Conservation (phyloP, 1,284 basidiomycete species). For the Porodaedalea pini region DNA sequence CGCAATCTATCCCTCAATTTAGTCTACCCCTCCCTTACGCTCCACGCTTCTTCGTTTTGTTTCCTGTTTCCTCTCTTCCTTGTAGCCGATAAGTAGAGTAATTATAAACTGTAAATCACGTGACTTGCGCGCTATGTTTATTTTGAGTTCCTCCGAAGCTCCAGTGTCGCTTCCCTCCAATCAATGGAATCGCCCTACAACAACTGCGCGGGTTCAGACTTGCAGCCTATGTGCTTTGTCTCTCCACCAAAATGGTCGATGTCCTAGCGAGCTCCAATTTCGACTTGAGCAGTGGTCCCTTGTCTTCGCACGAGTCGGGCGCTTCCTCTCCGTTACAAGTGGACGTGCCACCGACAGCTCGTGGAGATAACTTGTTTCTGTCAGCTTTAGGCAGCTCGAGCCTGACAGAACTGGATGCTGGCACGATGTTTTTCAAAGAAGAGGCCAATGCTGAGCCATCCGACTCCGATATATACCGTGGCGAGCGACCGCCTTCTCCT, state of each 20-base stretch:
- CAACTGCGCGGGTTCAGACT: background rate
- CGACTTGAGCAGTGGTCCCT: background rate
- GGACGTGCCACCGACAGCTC: background rate
- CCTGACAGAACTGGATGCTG: background rate
- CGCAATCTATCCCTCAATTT: too few relatives aligned
- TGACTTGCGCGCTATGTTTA: background rate
- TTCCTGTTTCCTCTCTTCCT: too few relatives aligned
- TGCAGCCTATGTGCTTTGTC: background rate
- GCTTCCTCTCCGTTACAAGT: background rate
- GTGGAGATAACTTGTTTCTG: background rate
- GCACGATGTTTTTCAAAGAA: background rate
- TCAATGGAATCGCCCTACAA: background rate
- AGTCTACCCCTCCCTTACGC: too few relatives aligned
- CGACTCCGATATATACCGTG: conserved; percentile 57
- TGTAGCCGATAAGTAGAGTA: too few relatives aligned
- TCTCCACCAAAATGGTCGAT: conserved; percentile 1
- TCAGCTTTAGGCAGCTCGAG: background rate
- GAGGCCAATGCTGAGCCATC: background rate
- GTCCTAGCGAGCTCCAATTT: background rate
- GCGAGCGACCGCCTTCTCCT: conserved; percentile 39
- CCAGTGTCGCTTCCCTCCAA: background rate
- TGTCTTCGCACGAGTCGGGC: background rate
- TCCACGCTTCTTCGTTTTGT: too few relatives aligned
- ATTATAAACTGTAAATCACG: background rate
- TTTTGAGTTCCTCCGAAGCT: background rate